Evolutionary conservation across 2,329 filamentous ascomycete genomes (phyloP).

Genomic region (Pseudogymnoascus sp.): DNA sequence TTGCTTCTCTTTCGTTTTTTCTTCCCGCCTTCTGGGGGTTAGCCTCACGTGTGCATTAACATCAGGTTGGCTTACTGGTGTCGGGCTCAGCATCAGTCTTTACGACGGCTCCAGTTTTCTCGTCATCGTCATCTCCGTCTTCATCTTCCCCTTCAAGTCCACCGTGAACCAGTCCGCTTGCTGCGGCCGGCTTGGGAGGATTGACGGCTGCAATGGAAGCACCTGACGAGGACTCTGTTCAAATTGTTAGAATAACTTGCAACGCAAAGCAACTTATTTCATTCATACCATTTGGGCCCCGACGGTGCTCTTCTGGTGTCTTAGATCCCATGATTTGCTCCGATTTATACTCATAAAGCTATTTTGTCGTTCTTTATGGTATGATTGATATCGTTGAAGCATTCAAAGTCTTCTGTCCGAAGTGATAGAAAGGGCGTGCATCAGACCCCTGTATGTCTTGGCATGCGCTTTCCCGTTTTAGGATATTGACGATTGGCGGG

Average conservation of each 20-base stretch:
- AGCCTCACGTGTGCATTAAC: slow-evolving; percentile 35
- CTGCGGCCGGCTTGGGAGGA: slow-evolving; percentile 1
- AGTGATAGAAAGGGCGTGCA: not conserved
- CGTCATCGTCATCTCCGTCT: slow-evolving; percentile 11
- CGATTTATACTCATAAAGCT: not conserved
- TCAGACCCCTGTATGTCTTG: not conserved
- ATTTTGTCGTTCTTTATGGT: not conserved
- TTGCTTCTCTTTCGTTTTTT: slow-evolving; percentile 76
- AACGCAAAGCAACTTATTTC: not conserved
- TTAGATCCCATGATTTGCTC: not conserved
- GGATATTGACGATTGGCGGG: not conserved
- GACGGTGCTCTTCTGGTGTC: slow-evolving; percentile 2
- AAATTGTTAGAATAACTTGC: not conserved
- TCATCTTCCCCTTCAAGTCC: slow-evolving; percentile 22
- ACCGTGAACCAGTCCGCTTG: not conserved
- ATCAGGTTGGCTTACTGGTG: slow-evolving; percentile 17
- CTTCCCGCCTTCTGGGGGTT: slow-evolving; percentile 39
- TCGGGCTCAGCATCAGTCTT: not conserved
- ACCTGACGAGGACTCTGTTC: not conserved
- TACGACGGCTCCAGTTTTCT: not conserved
- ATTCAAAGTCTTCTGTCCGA: not conserved
- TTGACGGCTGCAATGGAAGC: not conserved
- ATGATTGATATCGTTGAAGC: not conserved
- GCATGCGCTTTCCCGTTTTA: not conserved
- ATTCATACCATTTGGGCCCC: slow-evolving; percentile 1